A percentile compares a stretch with the other conserved stretches of the same genome.
These are phyloP conservation scores for Tolypocladium ophioglossoides DNA, from an alignment of 2,329 filamentous ascomycete genomes.

Conservation along the genomic window DNA sequence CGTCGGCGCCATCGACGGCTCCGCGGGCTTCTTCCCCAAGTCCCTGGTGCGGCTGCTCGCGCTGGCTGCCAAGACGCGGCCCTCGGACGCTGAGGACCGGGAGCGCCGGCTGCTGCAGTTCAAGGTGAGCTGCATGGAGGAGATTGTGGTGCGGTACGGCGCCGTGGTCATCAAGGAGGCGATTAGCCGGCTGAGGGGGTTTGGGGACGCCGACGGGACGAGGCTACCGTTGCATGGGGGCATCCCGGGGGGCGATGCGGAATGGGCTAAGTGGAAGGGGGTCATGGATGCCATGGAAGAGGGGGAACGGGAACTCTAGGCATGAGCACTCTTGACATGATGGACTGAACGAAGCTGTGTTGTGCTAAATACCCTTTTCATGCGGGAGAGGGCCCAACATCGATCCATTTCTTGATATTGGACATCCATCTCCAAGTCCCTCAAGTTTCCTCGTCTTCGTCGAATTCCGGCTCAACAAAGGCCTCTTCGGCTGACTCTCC, in stretches of 20 bases:
- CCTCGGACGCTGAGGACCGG: conserved; percentile 28
- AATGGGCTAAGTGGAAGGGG: conserved; percentile 45
- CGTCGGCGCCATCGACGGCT: conserved; percentile 50
- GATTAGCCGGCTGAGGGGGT: conserved; percentile 43
- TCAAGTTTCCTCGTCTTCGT: no score
- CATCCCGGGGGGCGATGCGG: conserved; percentile 43
- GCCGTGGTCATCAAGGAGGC: conserved; percentile 58
- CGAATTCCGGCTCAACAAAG: no score
- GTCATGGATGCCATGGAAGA: conserved; percentile 31
- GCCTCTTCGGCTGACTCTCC: no score
- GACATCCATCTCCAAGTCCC: no score
- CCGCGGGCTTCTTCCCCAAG: conserved; percentile 53
- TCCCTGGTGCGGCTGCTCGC: conserved; percentile 48
- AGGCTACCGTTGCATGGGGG: conserved; percentile 48
- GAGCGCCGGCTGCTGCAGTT: conserved; percentile 48
- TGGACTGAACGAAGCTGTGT: neutral
- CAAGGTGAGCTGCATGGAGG: conserved; percentile 49
- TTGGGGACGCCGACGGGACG: conserved; percentile 49
- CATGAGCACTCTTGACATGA: no score
- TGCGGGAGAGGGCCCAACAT: no score
- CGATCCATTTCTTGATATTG: no score
- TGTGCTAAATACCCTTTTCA: neutral
- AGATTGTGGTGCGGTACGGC: conserved; percentile 48
- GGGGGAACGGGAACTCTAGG: conserved; percentile 24
- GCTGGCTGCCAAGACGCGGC: conserved; percentile 21